These are phyloP conservation scores for Emmonsia crescens DNA, from an alignment of 2,329 filamentous ascomycete species.

Conservation along the genomic window DNA sequence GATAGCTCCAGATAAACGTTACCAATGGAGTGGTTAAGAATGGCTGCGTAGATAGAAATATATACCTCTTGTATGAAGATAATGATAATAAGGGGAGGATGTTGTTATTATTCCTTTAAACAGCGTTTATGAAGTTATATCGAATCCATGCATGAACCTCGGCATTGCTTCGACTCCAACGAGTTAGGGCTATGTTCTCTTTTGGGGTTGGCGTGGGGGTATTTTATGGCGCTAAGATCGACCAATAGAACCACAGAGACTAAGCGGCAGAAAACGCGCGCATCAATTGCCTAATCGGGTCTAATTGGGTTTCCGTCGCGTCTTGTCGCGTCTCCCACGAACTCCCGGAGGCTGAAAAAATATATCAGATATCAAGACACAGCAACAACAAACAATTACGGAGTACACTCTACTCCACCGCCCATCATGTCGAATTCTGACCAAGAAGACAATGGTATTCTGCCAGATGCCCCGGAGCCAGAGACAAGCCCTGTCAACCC, in stretches of 20 bases:
- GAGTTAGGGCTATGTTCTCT: too few species aligned
- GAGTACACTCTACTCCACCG: too few species aligned
- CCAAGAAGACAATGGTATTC: neutral
- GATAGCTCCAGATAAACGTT: too few species aligned
- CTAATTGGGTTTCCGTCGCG: neutral
- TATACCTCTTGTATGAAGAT: too few species aligned
- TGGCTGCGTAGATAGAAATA: too few species aligned
- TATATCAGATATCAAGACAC: neutral
- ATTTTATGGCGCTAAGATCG: neutral
- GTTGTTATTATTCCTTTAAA: too few species aligned
- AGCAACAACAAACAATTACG: neutral
- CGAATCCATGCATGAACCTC: too few species aligned
- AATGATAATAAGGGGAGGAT: too few species aligned
- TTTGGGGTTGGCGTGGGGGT: too few species aligned
- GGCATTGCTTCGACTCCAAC: too few species aligned
- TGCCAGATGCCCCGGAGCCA: neutral
- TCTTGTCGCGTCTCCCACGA: neutral
- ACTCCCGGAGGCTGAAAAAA: neutral
- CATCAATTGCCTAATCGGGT: neutral
- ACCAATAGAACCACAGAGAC: neutral
- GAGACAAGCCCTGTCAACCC: neutral
- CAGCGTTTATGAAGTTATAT: neutral
- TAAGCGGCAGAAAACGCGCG: neutral
- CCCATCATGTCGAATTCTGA: neutral
- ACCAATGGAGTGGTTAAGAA: too few species aligned